A percentile compares a stretch with the other conserved stretches of the same genome.
These are phyloP conservation scores for Pleurotus giganteus DNA, from an alignment of 768 basidiomycete genomes.

Conservation along the genomic window DNA sequence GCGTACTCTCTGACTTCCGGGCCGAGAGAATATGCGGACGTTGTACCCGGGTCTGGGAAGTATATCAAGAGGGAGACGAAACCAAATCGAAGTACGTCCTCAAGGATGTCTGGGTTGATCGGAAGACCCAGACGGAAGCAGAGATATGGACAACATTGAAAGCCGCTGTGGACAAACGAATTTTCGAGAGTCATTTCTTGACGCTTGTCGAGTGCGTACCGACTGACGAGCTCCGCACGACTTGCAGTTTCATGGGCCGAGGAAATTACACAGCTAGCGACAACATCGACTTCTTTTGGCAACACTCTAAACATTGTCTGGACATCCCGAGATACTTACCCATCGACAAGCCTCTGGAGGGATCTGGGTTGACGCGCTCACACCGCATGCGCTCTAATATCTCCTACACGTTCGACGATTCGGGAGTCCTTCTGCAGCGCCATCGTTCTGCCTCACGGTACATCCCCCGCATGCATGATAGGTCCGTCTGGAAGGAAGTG, in stretches of 20 bases:
- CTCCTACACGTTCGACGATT: background rate
- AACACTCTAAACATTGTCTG: background rate
- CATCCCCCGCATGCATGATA: background rate
- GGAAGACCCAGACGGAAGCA: background rate
- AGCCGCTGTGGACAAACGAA: background rate
- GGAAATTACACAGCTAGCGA: background rate
- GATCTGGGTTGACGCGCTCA: background rate
- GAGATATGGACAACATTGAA: background rate
- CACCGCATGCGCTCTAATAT: background rate
- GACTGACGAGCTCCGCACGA: background rate
- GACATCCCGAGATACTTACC: background rate
- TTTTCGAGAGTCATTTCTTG: background rate
- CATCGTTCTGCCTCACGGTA: background rate
- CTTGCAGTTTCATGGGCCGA: background rate
- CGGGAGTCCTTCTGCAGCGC: too few species aligned
- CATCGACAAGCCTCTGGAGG: too few species aligned
- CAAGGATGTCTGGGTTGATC: slow-evolving; percentile 13
- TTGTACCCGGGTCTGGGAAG: slow-evolving; percentile 11
- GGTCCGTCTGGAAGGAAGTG: background rate
- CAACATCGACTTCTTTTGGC: background rate
- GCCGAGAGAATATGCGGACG: slow-evolving; percentile 4
- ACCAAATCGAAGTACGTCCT: background rate
- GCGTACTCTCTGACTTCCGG: slow-evolving; percentile 9
- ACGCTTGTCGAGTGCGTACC: background rate
- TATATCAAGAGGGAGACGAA: background rate